Evolutionary conservation across 805 yeast species (phyloP), one percentile per base, ranked within the genome.

Genomic region (Schwanniomyces vanrijiae): DNA sequence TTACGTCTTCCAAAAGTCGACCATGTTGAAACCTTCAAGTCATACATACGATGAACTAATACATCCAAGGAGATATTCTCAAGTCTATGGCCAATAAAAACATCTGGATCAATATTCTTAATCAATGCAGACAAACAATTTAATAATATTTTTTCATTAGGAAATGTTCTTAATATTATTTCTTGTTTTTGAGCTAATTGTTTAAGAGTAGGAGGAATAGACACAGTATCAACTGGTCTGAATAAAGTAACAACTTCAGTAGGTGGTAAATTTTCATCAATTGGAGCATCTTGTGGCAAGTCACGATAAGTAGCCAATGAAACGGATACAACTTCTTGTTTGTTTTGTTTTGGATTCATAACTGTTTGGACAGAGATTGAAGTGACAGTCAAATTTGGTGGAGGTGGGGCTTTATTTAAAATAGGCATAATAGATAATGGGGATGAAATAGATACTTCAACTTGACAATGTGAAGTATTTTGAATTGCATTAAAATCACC

Each of bases 321-420:
- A 16, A 92, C 84, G 2, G 96, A 82, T 2, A 89, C 91, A 37
- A 94, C 80, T 59, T 94, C 98, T 66, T 91, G 98, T 52, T 79
- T 83, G 58, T 88, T 85, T 46, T 76, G 82, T 53, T 78, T 78
- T n/a, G 79, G 65, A 58, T 90, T 88, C 83, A 90, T 78, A 45
- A 84, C 73, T 0, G 97, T 87, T 57, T 91, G 92, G 4, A 92
- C 82, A 1, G 92, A 77, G 25, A 94, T 67, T 10, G 95, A 81
- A 59, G 91, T 75, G 13, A 87, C 73, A 2, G 86, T 88, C 51
- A 94, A 68, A 34, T 58, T 56, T 7, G 84, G 81, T 3, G 97
- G 94, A 7, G 83, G 64, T 1, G 76, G 70, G 14, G 68, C 66
- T 7, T 71, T 67, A 46, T 69, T 70, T 18, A 75, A 72, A 9